Percentiles rank a stretch among this genome's conserved stretches.
Evolutionary conservation across 106 monocot genomes (phyloP).

Genomic region (Allium fistulosum): DNA sequence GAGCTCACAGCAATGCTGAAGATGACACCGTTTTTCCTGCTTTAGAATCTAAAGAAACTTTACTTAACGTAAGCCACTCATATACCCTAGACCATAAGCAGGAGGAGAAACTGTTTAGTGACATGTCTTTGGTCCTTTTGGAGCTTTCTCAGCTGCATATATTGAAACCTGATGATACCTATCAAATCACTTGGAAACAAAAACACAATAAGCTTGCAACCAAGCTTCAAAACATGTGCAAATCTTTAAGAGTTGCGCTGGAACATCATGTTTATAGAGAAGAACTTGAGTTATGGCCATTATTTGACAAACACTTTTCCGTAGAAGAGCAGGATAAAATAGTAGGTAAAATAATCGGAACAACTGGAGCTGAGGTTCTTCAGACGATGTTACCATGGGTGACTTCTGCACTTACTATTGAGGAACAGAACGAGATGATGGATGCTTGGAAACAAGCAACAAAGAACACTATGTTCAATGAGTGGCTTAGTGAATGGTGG

Average conservation of each 20-base stretch:
- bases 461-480: constrained; percentile 98
- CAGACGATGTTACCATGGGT: constrained; percentile 99
- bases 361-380: constrained; percentile 93
- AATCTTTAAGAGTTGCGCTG: constrained; percentile 86
- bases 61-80: constrained; percentile 98
- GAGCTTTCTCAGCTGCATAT: constrained; percentile 61
- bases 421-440: constrained; percentile 97
- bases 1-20: constrained; percentile 98
- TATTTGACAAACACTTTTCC: constrained; percentile 92
- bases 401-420: constrained; percentile 83
- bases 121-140: constrained; percentile 72
- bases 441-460: constrained; percentile 92
- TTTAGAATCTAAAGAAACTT: constrained; percentile 91
- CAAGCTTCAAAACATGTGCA: constrained; percentile 97
- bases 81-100: constrained; percentile 98
- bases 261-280: constrained; percentile 91
- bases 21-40: constrained; percentile 99
- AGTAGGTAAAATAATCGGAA: constrained; percentile 92
- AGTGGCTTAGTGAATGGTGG: constrained; percentile 99
- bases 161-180: constrained; percentile 16
- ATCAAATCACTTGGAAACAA: constrained; percentile 13
- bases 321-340: constrained; percentile 98
- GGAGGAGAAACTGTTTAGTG: constrained; percentile 91
- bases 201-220: constrained; percentile 83
- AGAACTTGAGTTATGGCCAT: constrained; percentile 98